Conservation (phyloP, 2,329 filamentous ascomycete species). For the Monilinia vaccinii-corymbosi region DNA sequence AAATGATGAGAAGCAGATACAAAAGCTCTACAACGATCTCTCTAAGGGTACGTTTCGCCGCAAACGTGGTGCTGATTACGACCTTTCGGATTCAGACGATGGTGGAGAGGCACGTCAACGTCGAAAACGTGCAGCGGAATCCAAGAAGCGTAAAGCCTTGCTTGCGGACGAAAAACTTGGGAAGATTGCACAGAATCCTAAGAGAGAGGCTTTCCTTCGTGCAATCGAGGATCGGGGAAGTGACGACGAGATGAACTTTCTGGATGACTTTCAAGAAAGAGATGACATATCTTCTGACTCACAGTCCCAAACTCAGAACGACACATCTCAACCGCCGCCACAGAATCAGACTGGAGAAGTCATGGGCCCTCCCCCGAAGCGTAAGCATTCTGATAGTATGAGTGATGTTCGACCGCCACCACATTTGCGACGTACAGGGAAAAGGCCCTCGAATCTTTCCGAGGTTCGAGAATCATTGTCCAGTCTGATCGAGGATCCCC, state of each 20-base stretch:
- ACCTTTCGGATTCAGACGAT: slow-evolving; percentile 86
- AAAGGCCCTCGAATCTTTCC: slow-evolving; percentile 64
- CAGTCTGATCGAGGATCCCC: slow-evolving; percentile 67
- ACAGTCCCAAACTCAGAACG: slow-evolving; percentile 33
- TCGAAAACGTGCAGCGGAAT: slow-evolving; percentile 79
- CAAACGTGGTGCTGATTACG: slow-evolving; percentile 71
- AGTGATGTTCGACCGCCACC: slow-evolving; percentile 45
- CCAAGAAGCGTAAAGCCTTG: slow-evolving; percentile 82
- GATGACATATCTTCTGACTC: slow-evolving; percentile 31
- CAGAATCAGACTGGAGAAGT: slow-evolving; percentile 41
- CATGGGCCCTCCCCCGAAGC: slow-evolving; percentile 29
- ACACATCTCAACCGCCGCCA: slow-evolving; percentile 32
- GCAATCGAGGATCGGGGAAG: slow-evolving; percentile 76
- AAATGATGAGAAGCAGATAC: slow-evolving; percentile 77
- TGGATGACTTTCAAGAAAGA: slow-evolving; percentile 44
- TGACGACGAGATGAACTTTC: slow-evolving; percentile 69
- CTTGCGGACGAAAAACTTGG: slow-evolving; percentile 83
- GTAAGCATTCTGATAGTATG: slow-evolving; percentile 33
- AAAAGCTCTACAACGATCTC: slow-evolving; percentile 87
- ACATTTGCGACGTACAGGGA: slow-evolving; percentile 51
- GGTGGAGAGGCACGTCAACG: slow-evolving; percentile 68
- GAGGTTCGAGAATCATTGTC: slow-evolving; percentile 81
- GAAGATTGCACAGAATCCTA: slow-evolving; percentile 81
- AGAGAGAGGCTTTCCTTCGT: slow-evolving; percentile 81
- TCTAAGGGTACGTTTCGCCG: slow-evolving; percentile 80